Percentiles rank a stretch among this genome's conserved stretches.
Conservation (phyloP, 2,329 filamentous ascomycete genomes). For the Epichloe bromicola region DNA sequence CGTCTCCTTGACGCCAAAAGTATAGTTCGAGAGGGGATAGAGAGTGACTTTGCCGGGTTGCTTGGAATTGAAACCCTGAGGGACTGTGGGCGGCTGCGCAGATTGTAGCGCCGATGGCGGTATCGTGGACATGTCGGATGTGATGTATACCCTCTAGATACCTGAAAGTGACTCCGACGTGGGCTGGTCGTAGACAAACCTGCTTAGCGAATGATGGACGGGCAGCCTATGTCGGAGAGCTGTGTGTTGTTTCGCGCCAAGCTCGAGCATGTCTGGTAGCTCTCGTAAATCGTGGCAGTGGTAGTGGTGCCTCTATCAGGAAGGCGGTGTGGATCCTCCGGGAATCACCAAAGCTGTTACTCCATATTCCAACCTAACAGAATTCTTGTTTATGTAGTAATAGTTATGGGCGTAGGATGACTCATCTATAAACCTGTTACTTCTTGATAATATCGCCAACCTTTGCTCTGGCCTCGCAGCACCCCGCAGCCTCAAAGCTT, state of each 20-base stretch:
- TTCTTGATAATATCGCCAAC: no score
- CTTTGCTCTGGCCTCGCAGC: no score
- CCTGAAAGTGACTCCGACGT: not conserved
- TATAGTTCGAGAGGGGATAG: conserved; percentile 95
- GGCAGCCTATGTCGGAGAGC: not conserved
- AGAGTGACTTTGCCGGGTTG: conserved; percentile 84
- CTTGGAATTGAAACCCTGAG: conserved; percentile 74
- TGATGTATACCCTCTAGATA: not conserved
- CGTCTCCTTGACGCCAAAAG: conserved; percentile 95
- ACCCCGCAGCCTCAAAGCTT: no score
- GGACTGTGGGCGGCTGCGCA: conserved; percentile 63
- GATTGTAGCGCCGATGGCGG: conserved; percentile 65
- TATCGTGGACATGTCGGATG: conserved; percentile 62
- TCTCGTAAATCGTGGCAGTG: not conserved
- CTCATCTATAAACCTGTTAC: no score
- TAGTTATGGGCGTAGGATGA: no score
- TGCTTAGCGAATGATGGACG: not conserved
- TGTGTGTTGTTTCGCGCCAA: not conserved
- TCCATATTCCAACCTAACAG: no score
- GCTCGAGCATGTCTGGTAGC: not conserved
- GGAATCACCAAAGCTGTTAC: no score
- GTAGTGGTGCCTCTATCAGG: not conserved
- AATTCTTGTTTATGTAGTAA: no score
- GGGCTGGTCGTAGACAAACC: not conserved
- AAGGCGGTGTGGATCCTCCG: not conserved